A percentile compares a stretch with the other conserved stretches of the same genome.
Conservation (phyloP, 441 rosid species). For the Adansonia rubrostipa region DNA sequence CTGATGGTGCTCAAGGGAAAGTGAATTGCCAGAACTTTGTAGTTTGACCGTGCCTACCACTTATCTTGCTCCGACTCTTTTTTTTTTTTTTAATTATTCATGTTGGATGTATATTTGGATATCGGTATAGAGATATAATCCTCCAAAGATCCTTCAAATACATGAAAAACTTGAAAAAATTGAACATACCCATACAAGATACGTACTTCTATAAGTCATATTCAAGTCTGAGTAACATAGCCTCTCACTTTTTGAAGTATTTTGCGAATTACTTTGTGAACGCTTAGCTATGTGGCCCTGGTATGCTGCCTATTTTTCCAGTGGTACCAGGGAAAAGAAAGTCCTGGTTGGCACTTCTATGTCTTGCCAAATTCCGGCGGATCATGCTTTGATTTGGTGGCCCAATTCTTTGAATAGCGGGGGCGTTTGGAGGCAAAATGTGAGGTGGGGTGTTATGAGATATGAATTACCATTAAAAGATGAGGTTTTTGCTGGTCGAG, state of each 20-base stretch:
- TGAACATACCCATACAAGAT: too few species aligned
- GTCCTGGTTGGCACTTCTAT: not conserved
- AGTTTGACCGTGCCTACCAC: not conserved
- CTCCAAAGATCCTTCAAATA: too few species aligned
- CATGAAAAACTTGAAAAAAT: too few species aligned
- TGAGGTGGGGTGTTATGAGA: not conserved
- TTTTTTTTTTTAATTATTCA: too few species aligned
- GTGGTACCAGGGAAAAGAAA: not conserved
- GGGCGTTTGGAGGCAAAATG: not conserved
- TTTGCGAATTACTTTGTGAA: not conserved
- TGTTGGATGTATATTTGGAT: too few species aligned
- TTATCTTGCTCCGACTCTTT: not conserved
- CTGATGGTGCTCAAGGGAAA: constrained; percentile 7
- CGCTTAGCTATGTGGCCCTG: not conserved
- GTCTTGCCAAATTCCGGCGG: constrained; percentile 23
- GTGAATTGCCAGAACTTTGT: constrained; percentile 1
- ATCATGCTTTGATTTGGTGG: constrained; percentile 29
- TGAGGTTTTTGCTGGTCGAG: constrained; percentile 20
- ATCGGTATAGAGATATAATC: too few species aligned
- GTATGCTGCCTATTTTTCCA: not conserved
- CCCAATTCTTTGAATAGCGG: constrained; percentile 10
- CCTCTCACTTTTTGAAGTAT: not conserved
- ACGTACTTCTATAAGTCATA: too few species aligned
- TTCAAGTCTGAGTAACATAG: too few species aligned
- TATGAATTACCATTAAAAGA: constrained; percentile 9